Evolutionary conservation across 306 rosid genomes (phyloP).

Genomic region (Ormosia semicastrata): DNA sequence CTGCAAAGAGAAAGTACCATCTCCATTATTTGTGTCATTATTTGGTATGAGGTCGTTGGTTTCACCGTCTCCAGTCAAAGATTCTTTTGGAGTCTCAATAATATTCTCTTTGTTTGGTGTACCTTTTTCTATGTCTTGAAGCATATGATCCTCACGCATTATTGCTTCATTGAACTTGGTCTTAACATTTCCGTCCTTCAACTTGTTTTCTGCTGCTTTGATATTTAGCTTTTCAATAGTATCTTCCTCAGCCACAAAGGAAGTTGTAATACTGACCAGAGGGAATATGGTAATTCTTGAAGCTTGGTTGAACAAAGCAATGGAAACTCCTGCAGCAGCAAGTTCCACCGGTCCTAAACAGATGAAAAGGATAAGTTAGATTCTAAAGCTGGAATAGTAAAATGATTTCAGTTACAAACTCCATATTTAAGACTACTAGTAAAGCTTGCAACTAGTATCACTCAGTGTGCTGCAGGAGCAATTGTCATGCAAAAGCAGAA

Average conservation of each 20-base stretch:
- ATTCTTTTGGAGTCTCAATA: not conserved
- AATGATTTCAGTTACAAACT: not conserved
- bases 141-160: conserved; percentile 23
- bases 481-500: not conserved
- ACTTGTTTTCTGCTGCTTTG: conserved; percentile 30
- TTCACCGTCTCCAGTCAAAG: conserved; percentile 6
- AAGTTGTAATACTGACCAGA: conserved; percentile 84
- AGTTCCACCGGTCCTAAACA: conserved; percentile 80
- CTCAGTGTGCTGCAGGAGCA: not conserved
- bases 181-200: not conserved
- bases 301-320: conserved; percentile 92
- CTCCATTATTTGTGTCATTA: not conserved
- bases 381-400: not conserved
- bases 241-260: conserved; percentile 96
- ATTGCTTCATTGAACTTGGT: not conserved
- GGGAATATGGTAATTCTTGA: conserved; percentile 93
- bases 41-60: not conserved
- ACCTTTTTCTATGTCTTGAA: conserved; percentile 47
- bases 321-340: conserved; percentile 90
- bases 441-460: not conserved
- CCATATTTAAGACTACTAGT: too few relatives aligned
- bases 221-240: conserved; percentile 44
- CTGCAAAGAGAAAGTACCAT: conserved; percentile 22
- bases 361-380: not conserved
- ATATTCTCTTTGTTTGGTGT: not conserved